Percentiles rank a stretch among this genome's conserved stretches.
Conservation (phyloP, 176 grass and related monocot species). For the Elymus sibiricus region DNA sequence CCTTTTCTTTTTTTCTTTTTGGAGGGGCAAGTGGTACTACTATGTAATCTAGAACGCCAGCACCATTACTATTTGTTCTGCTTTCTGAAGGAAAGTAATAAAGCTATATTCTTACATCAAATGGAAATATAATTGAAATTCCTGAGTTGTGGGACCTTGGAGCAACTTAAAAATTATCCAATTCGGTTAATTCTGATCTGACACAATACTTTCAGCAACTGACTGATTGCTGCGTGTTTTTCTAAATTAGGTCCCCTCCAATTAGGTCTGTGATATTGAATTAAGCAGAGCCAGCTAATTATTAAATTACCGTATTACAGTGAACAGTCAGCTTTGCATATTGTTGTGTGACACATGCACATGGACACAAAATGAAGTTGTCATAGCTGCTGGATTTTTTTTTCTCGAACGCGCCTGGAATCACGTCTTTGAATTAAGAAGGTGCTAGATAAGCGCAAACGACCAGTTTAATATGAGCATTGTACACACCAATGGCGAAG, state of each 20-base stretch:
- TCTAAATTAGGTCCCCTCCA: neutral
- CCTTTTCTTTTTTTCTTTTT: neutral
- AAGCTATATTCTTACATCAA: neutral
- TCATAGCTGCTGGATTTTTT: neutral
- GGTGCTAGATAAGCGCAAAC: neutral
- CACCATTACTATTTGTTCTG: neutral
- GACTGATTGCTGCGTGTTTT: neutral
- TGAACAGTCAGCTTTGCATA: neutral
- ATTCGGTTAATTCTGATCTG: neutral
- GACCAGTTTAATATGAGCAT: neutral
- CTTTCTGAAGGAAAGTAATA: neutral
- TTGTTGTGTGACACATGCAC: constrained; percentile 9
- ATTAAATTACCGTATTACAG: neutral
- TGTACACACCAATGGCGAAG: too few species aligned
- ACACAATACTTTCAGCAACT: neutral
- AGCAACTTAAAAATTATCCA: neutral
- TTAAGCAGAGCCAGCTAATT: neutral
- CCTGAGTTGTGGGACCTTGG: neutral
- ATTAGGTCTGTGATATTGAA: neutral
- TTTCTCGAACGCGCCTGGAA: neutral
- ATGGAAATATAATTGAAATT: neutral
- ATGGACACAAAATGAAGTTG: neutral
- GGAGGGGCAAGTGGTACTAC: neutral
- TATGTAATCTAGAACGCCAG: neutral
- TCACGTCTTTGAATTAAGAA: neutral